These are phyloP conservation scores for Aureobasidium sp. DNA, from an alignment of 2,329 filamentous ascomycete genomes.

Conservation along the genomic window DNA sequence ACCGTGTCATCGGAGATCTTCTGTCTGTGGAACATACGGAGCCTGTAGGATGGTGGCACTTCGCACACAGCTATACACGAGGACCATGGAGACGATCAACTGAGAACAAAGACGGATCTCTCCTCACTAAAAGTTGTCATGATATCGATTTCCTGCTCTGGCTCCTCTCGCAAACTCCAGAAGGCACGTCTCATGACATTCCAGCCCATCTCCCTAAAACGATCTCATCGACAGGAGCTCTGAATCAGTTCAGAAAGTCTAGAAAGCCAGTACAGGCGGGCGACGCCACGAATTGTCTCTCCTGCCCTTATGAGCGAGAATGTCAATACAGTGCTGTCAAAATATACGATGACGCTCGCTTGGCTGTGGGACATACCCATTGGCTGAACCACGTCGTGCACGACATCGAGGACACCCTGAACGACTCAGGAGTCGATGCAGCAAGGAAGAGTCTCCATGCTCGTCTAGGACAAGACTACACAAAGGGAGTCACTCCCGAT, in stretches of 20 bases:
- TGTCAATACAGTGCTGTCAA: not conserved
- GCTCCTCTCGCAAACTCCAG: not conserved
- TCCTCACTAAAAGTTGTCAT: not conserved
- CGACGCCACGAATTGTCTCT: not conserved
- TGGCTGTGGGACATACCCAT: not conserved
- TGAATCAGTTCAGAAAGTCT: not conserved
- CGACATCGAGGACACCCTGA: not conserved
- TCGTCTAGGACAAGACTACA: not conserved
- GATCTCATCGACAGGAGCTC: not conserved
- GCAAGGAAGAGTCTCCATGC: not conserved
- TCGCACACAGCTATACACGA: not conserved
- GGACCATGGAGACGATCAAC: not conserved
- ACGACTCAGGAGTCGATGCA: not conserved
- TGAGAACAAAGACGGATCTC: not conserved
- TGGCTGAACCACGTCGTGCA: not conserved
- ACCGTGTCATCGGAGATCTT: not conserved
- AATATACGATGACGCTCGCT: not conserved
- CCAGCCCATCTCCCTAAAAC: not conserved
- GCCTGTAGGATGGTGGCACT: not conserved
- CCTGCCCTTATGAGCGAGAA: not conserved
- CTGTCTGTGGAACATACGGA: not conserved
- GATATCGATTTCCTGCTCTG: not conserved
- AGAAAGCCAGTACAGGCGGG: not conserved
- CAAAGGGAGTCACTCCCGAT: not conserved
- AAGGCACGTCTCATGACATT: not conserved